A percentile compares a stretch with the other conserved stretches of the same genome.
phyloP scores from a whole-genome alignment of 2,329 filamentous ascomycete genomes.

The Mariannaea sp. region DNA sequence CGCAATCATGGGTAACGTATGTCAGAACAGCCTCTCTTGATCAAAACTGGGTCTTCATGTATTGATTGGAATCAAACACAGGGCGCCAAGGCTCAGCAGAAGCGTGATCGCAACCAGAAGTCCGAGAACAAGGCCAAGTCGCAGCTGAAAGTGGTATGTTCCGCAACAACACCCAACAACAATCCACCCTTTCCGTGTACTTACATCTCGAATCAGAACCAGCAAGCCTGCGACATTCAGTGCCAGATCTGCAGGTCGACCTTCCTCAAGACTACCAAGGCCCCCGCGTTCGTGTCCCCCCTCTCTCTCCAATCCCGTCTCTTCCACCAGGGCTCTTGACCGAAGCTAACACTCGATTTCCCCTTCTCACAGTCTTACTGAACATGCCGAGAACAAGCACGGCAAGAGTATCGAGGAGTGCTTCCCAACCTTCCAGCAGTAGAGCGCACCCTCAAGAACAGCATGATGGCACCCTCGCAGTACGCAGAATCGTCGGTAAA shows the following conservation, averaged over 20 bases:
- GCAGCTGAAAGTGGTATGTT: slow-evolving; percentile 69
- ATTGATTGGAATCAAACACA: slow-evolving; percentile 39
- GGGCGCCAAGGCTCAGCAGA: slow-evolving; percentile 71
- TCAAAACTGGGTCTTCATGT: slow-evolving; percentile 5
- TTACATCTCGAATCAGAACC: slow-evolving; percentile 59
- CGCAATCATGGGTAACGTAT: slow-evolving; percentile 46
- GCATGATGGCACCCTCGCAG: background rate
- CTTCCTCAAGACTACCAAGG: slow-evolving; percentile 78
- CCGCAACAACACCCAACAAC: background rate
- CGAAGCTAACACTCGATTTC: slow-evolving; percentile 17
- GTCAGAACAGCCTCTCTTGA: slow-evolving; percentile 9
- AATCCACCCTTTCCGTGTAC: background rate
- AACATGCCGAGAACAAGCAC: slow-evolving; percentile 79
- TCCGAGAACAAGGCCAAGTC: slow-evolving; percentile 64
- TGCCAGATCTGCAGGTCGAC: slow-evolving; percentile 78
- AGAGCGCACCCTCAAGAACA: background rate
- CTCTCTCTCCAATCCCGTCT: background rate
- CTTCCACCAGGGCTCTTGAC: background rate
- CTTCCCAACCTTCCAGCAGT: slow-evolving; percentile 60
- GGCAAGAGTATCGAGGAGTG: slow-evolving; percentile 72
- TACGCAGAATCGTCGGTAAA: slow-evolving; percentile 1
- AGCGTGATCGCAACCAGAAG: slow-evolving; percentile 74
- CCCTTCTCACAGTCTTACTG: slow-evolving; percentile 60
- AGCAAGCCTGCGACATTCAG: slow-evolving; percentile 75
- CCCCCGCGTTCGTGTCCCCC: slow-evolving; percentile 62